These are phyloP conservation scores for Hansfordia pulvinata DNA, from an alignment of 2,329 filamentous ascomycete species.

Conservation along the genomic window DNA sequence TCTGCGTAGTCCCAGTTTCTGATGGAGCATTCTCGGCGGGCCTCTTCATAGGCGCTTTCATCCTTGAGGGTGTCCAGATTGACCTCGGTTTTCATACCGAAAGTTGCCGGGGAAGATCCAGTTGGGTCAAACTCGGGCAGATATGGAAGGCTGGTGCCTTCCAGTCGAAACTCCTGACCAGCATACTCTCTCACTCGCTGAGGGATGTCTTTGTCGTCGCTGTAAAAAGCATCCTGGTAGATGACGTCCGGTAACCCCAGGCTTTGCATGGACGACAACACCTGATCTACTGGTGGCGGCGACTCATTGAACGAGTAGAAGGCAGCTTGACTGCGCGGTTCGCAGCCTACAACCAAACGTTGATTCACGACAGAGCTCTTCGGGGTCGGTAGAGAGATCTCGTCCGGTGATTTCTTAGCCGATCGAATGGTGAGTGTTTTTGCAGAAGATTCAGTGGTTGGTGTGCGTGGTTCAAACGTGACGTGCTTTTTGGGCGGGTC, in stretches of 20 bases:
- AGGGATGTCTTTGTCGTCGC: slow-evolving; percentile 72
- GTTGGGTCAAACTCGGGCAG: slow-evolving; percentile 64
- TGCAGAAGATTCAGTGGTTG: no score
- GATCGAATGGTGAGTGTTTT: no score
- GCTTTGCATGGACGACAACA: slow-evolving; percentile 42
- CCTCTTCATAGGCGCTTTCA: slow-evolving; percentile 32
- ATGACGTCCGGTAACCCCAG: slow-evolving; percentile 52
- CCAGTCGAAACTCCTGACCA: slow-evolving; percentile 69
- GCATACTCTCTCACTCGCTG: slow-evolving; percentile 69
- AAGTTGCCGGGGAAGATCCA: slow-evolving; percentile 39
- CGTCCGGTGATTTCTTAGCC: no score
- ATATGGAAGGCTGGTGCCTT: slow-evolving; percentile 63
- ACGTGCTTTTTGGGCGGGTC: slow-evolving; percentile 18
- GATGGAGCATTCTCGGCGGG: slow-evolving; percentile 45
- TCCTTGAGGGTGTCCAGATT: slow-evolving; percentile 35
- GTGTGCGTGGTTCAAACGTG: slow-evolving; percentile 15
- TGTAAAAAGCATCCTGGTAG: slow-evolving; percentile 79
- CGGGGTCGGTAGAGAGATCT: no score
- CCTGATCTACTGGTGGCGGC: slow-evolving; percentile 23
- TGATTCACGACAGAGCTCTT: no score
- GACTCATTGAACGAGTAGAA: slow-evolving; percentile 17
- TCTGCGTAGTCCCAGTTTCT: slow-evolving; percentile 65
- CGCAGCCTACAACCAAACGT: slow-evolving; percentile 11
- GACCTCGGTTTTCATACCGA: slow-evolving; percentile 34
- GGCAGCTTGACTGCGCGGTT: slow-evolving; percentile 8